Evolutionary conservation across 2,329 filamentous ascomycete species (phyloP).

Genomic region (Phyllachora maydis): DNA sequence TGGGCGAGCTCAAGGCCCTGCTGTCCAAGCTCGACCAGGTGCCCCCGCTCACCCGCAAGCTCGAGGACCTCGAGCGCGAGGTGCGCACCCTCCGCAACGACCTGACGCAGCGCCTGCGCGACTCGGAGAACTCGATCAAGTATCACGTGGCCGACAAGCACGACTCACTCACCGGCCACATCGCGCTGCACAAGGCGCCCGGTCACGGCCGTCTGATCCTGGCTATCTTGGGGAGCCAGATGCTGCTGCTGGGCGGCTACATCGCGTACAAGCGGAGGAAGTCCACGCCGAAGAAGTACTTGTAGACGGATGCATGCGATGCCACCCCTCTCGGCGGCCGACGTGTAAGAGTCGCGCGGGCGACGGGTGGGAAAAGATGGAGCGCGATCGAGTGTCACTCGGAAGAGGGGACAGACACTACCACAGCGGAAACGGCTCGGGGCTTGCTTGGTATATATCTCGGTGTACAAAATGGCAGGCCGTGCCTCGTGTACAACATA

Average conservation of each 20-base stretch:
- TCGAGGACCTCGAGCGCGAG: conserved; percentile 34
- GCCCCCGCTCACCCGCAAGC: conserved; percentile 18
- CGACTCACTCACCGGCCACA: conserved; percentile 22
- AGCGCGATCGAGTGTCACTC: background rate
- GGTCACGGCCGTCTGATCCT: conserved; percentile 37
- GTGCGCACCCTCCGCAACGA: conserved; percentile 35
- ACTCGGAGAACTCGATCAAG: conserved; percentile 30
- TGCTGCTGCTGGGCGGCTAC: conserved; percentile 48
- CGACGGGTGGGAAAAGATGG: background rate
- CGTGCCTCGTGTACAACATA: too few species aligned
- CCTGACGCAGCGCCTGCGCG: conserved; percentile 24
- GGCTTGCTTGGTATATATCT: too few species aligned
- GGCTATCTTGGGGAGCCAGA: conserved; percentile 54
- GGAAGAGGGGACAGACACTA: too few species aligned
- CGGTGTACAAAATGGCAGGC: too few species aligned
- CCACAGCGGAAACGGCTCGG: too few species aligned
- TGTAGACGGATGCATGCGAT: too few species aligned
- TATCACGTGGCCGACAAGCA: conserved; percentile 25
- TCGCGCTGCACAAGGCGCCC: conserved; percentile 23
- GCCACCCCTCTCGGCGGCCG: too few species aligned
- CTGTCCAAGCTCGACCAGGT: conserved; percentile 22
- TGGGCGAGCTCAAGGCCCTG: conserved; percentile 23
- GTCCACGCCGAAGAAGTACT: conserved; percentile 75
- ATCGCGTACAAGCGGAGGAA: conserved; percentile 63
- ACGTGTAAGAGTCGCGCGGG: conserved; percentile 2